These are phyloP conservation scores for Taxillus chinensis DNA, from an alignment of 164 flowering plant genomes.

Conservation along the genomic window DNA sequence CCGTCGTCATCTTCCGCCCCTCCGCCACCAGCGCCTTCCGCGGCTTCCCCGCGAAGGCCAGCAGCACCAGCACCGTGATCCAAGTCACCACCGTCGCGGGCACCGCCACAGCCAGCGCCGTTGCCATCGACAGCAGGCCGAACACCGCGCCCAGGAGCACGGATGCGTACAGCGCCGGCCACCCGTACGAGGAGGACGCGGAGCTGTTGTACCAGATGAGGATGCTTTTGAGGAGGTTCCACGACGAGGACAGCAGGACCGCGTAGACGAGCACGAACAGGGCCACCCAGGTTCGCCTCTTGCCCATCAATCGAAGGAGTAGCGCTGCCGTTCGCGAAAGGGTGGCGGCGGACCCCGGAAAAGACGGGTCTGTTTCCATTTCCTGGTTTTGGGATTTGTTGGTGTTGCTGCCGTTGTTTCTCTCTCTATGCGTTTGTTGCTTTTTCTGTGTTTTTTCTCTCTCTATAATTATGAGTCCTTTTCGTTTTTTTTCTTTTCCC, in stretches of 20 bases:
- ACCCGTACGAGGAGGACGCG: slow-evolving; percentile 10
- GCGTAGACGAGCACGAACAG: slow-evolving; percentile 42
- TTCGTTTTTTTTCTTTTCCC: too few species aligned
- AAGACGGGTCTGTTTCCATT: too few species aligned
- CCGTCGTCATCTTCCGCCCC: slow-evolving; percentile 51
- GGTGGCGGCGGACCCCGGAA: not conserved
- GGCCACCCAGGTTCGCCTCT: slow-evolving; percentile 61
- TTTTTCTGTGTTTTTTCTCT: too few species aligned
- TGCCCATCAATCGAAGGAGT: slow-evolving; percentile 37
- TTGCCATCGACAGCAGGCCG: slow-evolving; percentile 47
- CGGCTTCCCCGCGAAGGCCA: slow-evolving; percentile 51
- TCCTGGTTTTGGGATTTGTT: too few species aligned
- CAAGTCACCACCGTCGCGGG: slow-evolving; percentile 58
- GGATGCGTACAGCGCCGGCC: slow-evolving; percentile 47
- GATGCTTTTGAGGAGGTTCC: slow-evolving; percentile 44
- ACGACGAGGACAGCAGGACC: slow-evolving; percentile 29
- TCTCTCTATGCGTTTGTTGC: not conserved
- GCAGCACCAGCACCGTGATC: slow-evolving; percentile 49
- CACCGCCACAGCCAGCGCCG: slow-evolving; percentile 51
- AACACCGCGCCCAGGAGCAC: slow-evolving; percentile 44
- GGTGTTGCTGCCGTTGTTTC: not conserved
- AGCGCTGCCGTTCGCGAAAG: slow-evolving; percentile 9
- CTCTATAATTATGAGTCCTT: too few species aligned
- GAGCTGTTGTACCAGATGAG: slow-evolving; percentile 41
- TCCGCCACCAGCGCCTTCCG: slow-evolving; percentile 41